Conservation (phyloP, 2,329 filamentous ascomycete genomes). For the Davidsoniella australis region DNA sequence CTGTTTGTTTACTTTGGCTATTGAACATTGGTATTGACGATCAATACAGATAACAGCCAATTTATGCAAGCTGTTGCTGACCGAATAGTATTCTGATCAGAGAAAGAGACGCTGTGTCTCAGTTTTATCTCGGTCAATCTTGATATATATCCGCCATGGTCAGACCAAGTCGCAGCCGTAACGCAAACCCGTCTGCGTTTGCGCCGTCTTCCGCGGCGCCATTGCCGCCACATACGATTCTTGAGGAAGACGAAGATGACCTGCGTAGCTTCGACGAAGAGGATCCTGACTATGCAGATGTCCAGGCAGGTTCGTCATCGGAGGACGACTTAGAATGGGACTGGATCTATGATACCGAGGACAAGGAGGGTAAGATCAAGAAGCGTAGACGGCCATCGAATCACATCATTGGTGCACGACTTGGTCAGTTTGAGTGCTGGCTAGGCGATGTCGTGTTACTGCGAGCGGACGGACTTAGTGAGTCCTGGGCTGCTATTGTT, state of each 20-base stretch:
- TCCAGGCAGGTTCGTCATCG: neutral
- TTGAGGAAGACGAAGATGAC: neutral
- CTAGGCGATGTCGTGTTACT: constrained; percentile 74
- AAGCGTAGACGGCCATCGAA: constrained; percentile 23
- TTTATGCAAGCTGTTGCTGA: neutral
- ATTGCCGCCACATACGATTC: neutral
- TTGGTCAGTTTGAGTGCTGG: constrained; percentile 63
- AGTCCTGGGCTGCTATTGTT: constrained; percentile 85
- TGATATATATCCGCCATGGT: constrained; percentile 1
- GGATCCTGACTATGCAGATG: neutral
- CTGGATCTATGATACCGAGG: constrained; percentile 12
- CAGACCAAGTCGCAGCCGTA: constrained; percentile 11
- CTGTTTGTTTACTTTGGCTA: neutral
- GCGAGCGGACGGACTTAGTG: constrained; percentile 70
- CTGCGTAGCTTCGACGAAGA: neutral
- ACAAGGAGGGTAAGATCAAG: constrained; percentile 14
- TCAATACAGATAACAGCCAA: neutral
- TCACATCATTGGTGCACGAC: constrained; percentile 62
- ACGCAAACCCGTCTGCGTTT: neutral
- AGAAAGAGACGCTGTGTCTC: too few species aligned
- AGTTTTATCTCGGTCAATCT: too few species aligned
- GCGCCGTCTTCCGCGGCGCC: neutral
- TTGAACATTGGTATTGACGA: too few species aligned
- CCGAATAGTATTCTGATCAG: too few species aligned
- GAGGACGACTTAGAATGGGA: constrained; percentile 12